These are phyloP conservation scores for Sedum album DNA, from an alignment of 164 flowering plant species.

Conservation along the genomic window DNA sequence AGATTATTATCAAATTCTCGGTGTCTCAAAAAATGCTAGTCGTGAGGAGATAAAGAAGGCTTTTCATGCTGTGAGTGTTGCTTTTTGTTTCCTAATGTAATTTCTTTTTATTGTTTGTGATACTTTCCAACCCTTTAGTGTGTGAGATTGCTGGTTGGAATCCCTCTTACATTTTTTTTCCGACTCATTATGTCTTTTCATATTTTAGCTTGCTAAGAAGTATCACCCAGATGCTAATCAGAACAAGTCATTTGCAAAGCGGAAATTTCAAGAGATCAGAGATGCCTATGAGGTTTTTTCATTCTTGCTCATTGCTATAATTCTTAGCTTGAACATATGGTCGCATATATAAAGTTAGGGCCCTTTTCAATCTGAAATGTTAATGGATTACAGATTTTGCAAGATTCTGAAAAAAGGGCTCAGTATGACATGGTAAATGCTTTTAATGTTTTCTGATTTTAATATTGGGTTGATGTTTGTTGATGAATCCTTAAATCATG, in stretches of 20 bases:
- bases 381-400: slow-evolving; percentile 53
- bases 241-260: slow-evolving; percentile 50
- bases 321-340: background rate
- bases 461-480: background rate
- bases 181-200: background rate
- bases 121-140: background rate
- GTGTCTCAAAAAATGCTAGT: slow-evolving; percentile 54
- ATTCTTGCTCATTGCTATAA: background rate
- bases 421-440: slow-evolving; percentile 64
- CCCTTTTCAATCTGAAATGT: background rate
- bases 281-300: slow-evolving; percentile 83
- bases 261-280: slow-evolving; percentile 91
- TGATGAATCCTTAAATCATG: background rate
- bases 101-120: background rate
- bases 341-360: background rate
- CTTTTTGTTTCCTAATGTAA: background rate
- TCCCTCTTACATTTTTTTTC: background rate
- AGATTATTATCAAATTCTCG: slow-evolving; percentile 67
- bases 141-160: background rate
- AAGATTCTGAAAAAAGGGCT: slow-evolving; percentile 58
- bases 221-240: slow-evolving; percentile 68
- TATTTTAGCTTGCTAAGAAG: slow-evolving; percentile 86
- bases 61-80: slow-evolving; percentile 52
- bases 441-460: background rate
- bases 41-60: slow-evolving; percentile 84